Base-by-base conservation (phyloP, 1,139 yeast species). In the Saccharomyces hybrid region DNA sequence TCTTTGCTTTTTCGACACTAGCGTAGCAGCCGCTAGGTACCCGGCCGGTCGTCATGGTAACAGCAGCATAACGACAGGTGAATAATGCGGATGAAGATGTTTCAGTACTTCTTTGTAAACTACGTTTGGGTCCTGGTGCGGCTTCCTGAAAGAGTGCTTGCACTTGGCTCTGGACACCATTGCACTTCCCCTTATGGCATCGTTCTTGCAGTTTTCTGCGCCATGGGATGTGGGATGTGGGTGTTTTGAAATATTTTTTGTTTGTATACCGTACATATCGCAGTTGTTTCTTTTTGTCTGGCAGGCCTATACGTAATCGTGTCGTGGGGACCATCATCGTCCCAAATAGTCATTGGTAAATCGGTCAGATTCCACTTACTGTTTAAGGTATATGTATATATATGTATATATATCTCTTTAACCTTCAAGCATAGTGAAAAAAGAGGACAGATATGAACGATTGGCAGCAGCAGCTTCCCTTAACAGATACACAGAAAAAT, bases 401-500 rank as follows among this genome's bases (percentile, higher is more conserved):
- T 5, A 11, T 38, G 6, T 11, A 6, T 38, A 38, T 3, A 6
- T 25, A 6, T 16, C 13, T 28, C 34, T 34, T 28, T 31, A 47
- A 23, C 49, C n/a, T 26, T 23, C 31, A 50, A 41, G 48, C 27
- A 28, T 25, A 49, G n/a, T 47, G 38, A 26, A 25, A 38, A 9
- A 14, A 11, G 47, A 47, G 4, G 51, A 58, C 9, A 16, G 25
- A 8, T 8, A 38, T 38, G 42, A 16, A 5, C 6, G 9, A 38
- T 13, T 38, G 42, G 42, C 42, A 38, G 25, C 42, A 38, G 58
- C 52, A 51, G 41, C 32, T 60, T 11, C 61, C 61, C 4, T 70
- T 83, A 53, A 75, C 83, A 2, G 72, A 73, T 31, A 73, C 79
- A 57, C 88, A 83, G 64, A 74, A 74, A 61, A 62, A 63, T 16